These are phyloP conservation scores for Tricholoma hemisulphureum DNA, from an alignment of 768 basidiomycete species.

Conservation along the genomic window DNA sequence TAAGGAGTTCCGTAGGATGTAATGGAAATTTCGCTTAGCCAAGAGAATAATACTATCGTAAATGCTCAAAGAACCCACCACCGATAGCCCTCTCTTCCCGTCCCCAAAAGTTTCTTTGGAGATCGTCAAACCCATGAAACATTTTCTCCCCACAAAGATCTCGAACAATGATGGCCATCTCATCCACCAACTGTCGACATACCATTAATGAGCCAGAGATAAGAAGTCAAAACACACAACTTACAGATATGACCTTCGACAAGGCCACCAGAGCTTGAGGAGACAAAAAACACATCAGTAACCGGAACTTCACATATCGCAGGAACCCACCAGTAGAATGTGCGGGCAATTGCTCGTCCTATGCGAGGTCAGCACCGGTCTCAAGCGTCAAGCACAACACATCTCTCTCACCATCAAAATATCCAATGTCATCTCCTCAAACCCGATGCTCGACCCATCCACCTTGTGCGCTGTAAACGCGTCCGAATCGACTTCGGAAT, in stretches of 20 bases:
- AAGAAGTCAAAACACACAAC: conserved; percentile 7
- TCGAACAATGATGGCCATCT: conserved; percentile 37
- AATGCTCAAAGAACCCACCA: conserved; percentile 18
- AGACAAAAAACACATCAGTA: neutral
- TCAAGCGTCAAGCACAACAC: neutral
- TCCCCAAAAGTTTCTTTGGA: conserved; percentile 37
- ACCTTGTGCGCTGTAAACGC: conserved; percentile 31
- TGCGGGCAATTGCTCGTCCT: conserved; percentile 44
- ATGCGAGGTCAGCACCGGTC: neutral
- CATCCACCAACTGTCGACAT: conserved; percentile 36
- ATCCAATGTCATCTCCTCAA: conserved; percentile 40
- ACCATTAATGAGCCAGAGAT: neutral
- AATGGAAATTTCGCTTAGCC: too few species aligned
- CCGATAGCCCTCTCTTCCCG: conserved; percentile 37
- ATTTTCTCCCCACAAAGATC: conserved; percentile 42
- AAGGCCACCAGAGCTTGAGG: conserved; percentile 38
- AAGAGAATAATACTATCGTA: conserved; percentile 6
- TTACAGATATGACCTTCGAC: conserved; percentile 38
- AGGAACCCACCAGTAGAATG: conserved; percentile 38
- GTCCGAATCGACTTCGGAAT: conserved; percentile 7
- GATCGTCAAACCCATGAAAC: conserved; percentile 37
- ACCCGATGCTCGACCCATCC: conserved; percentile 42
- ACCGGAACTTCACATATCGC: neutral
- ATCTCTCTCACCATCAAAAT: conserved; percentile 34
- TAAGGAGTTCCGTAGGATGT: too few species aligned